phyloP scores from a whole-genome alignment of 345 rosid species.

The Gossypium anomalum region DNA sequence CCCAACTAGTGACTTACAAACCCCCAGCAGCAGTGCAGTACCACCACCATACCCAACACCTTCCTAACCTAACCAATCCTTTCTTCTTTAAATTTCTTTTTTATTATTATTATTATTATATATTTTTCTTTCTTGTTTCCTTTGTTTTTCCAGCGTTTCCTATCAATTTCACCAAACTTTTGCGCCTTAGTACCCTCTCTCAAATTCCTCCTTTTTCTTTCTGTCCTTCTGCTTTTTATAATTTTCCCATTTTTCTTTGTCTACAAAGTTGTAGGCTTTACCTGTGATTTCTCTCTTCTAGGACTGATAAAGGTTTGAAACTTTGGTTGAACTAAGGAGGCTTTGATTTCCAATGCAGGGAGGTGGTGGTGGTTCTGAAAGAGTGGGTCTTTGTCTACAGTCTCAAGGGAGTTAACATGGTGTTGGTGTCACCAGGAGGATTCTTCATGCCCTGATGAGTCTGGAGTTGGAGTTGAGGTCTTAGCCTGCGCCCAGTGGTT shows the following conservation, averaged over 20 bases:
- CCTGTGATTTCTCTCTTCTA: constrained; percentile 20
- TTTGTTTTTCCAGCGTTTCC: background rate
- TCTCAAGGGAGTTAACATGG: constrained; percentile 52
- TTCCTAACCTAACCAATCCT: constrained; percentile 9
- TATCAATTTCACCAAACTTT: constrained; percentile 2
- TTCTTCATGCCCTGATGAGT: constrained; percentile 62
- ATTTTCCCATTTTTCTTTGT: constrained; percentile 7
- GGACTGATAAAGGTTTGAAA: background rate
- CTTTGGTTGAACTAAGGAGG: constrained; percentile 9
- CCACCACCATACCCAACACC: constrained; percentile 16
- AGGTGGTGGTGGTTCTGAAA: constrained; percentile 21
- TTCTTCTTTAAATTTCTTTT: background rate
- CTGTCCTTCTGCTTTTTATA: constrained; percentile 19
- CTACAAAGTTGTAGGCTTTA: constrained; percentile 35
- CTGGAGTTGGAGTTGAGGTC: constrained; percentile 60
- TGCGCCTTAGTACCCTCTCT: background rate
- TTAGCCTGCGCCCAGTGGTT: constrained; percentile 50
- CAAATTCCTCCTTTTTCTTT: constrained; percentile 18
- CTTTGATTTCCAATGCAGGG: constrained; percentile 12
- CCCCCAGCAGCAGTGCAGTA: constrained; percentile 4
- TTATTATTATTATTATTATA: background rate
- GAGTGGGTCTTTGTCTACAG: constrained; percentile 46
- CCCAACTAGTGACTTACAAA: constrained; percentile 25
- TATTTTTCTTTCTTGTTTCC: background rate
- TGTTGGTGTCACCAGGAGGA: constrained; percentile 69